Evolutionary conservation across 768 basidiomycete genomes (phyloP), one percentile per base, ranked within the genome.

Genomic region (Leucosporidium creatinivorum): DNA sequence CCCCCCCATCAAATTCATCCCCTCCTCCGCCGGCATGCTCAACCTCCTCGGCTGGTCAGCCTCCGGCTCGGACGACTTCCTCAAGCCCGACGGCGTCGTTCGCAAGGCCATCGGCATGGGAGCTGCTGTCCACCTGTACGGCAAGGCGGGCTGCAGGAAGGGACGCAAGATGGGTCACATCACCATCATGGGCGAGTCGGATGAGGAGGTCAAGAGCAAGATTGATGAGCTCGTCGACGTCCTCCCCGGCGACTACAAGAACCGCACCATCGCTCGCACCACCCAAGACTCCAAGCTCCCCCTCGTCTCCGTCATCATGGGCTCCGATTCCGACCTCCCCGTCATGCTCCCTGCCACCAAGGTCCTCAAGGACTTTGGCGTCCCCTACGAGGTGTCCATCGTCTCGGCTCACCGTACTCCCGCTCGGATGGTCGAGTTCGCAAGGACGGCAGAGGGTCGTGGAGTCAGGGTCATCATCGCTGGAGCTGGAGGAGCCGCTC

Each of bases 141-240:
- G 94, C n/a, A 99, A 99, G 79, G 80, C 85, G 15, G 89, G 89
- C 69, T 89, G 85, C 75, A 83, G 93, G 44, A 88, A 87, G 72
- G 93, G 93, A 17, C 82, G 96, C 63, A 99, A 99, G 79, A 96
- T 98, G 93, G 96, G 96, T 0, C 96, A 98, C 77, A 86, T 96
- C 76, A 98, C 93, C 25, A 73, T 98, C 67, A 87, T 91, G 19
- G 93, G 88, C 1, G 79, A 84, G 49, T 88, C 86, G 1, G 93
- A 97, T 70, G 87, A 89, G 1, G 82, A 87, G 64, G 81, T 92
- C 2, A 83, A 84, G 58, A 73, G 76, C 1, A 84, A 87, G 26
- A 83, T 98, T n/a, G 83, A 88, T 2, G 83, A 85, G 3, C 84
- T 98, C 52, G 83, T 96, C 23, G 77, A 83, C 62, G 83, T 85